Evolutionary conservation across 306 rosid species (phyloP).

Genomic region (Castanopsis chinensis): DNA sequence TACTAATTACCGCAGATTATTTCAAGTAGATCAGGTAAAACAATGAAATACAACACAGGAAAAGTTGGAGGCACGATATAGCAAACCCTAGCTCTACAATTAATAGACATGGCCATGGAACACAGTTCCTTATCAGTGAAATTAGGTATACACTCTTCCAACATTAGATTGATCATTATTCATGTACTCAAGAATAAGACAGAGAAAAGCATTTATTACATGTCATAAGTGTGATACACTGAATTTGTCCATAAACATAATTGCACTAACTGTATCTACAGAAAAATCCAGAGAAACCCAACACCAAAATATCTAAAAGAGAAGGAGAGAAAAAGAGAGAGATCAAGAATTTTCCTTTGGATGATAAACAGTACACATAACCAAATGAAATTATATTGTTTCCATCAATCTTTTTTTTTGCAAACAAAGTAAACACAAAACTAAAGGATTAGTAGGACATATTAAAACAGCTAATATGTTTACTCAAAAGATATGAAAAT

Average conservation of each 20-base stretch:
- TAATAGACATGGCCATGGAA: neutral
- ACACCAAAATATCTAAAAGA: neutral
- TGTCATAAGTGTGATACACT: neutral
- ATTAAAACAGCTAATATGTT: neutral
- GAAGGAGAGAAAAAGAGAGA: neutral
- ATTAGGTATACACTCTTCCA: neutral
- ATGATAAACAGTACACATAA: neutral
- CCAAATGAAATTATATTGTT: constrained; percentile 4
- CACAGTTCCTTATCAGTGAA: neutral
- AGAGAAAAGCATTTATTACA: neutral
- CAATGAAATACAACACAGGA: neutral
- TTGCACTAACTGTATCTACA: neutral
- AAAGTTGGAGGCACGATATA: neutral
- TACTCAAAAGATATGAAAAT: neutral
- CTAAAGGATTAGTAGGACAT: neutral
- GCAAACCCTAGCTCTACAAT: constrained; percentile 4
- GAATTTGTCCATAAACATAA: neutral
- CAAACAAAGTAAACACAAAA: neutral
- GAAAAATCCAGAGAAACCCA: neutral
- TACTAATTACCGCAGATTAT: neutral
- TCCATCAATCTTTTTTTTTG: neutral
- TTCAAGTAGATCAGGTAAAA: neutral
- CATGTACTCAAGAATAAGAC: neutral
- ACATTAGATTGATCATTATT: neutral
- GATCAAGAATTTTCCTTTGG: neutral